Evolutionary conservation across 306 rosid species (phyloP).

Genomic region (Abrus precatorius): DNA sequence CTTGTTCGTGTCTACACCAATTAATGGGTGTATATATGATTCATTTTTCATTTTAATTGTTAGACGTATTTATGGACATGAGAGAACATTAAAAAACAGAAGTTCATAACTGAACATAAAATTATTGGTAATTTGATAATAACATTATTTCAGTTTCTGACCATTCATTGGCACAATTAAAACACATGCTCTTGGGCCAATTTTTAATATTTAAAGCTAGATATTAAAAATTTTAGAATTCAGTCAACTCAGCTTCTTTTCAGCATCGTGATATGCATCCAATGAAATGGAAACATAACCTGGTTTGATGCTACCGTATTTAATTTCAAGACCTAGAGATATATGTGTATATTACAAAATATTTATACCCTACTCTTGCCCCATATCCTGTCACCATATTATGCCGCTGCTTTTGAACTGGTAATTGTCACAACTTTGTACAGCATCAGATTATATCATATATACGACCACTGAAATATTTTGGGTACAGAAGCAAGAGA

Average conservation of each 20-base stretch:
- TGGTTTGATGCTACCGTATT: background rate
- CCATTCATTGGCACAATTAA: too few relatives aligned
- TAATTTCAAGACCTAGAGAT: background rate
- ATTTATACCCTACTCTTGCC: background rate
- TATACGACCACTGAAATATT: conserved; percentile 41
- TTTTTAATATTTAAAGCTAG: background rate
- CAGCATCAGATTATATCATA: conserved; percentile 46
- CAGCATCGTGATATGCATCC: background rate
- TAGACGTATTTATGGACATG: too few relatives aligned
- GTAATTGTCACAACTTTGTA: conserved; percentile 48
- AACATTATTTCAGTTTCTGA: too few relatives aligned
- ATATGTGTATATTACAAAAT: background rate
- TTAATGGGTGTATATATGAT: too few relatives aligned
- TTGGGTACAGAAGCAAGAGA: conserved; percentile 52
- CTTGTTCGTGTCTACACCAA: background rate
- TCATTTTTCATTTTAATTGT: too few relatives aligned
- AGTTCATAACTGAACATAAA: too few relatives aligned
- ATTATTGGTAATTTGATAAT: too few relatives aligned
- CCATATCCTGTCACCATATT: conserved; percentile 48
- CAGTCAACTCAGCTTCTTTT: background rate
- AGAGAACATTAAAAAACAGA: too few relatives aligned
- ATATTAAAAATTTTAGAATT: background rate
- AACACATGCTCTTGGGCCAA: background rate
- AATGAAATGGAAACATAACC: too few relatives aligned
- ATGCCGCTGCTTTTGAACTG: conserved; percentile 41